phyloP scores from a whole-genome alignment of 257 asterid species.

The Capsicum pubescens region DNA sequence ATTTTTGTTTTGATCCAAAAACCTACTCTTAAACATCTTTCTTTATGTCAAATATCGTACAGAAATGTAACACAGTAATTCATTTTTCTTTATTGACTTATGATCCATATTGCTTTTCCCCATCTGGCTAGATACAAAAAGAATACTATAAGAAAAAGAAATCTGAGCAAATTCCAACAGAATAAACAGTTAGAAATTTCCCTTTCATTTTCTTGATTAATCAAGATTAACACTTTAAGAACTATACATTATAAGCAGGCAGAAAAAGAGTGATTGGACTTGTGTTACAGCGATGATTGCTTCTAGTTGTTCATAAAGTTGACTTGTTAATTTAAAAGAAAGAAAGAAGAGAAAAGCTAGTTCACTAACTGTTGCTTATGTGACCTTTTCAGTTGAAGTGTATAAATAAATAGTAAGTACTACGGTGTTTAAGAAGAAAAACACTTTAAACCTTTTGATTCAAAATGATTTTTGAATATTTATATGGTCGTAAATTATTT shows the following conservation, averaged over 20 bases:
- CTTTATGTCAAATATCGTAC: neutral
- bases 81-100: slow-evolving; percentile 11
- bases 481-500: too few relatives aligned
- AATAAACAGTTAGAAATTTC: neutral
- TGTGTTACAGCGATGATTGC: neutral
- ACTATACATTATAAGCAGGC: neutral
- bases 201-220: neutral
- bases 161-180: neutral
- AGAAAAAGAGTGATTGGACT: slow-evolving; percentile 23
- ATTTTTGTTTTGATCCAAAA: neutral
- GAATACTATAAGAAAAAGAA: neutral
- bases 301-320: slow-evolving; percentile 18
- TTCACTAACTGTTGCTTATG: neutral
- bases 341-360: slow-evolving; percentile 11
- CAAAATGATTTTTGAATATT: too few relatives aligned
- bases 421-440: too few relatives aligned
- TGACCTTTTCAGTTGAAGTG: neutral
- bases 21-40: neutral
- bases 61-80: neutral
- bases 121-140: neutral
- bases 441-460: too few relatives aligned
- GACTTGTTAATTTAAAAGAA: neutral
- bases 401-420: too few relatives aligned
- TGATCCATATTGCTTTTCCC: neutral
- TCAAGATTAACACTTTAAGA: neutral